These are phyloP conservation scores for Fonsecaea multimorphosa DNA, from an alignment of 2,329 filamentous ascomycete genomes.

Conservation along the genomic window DNA sequence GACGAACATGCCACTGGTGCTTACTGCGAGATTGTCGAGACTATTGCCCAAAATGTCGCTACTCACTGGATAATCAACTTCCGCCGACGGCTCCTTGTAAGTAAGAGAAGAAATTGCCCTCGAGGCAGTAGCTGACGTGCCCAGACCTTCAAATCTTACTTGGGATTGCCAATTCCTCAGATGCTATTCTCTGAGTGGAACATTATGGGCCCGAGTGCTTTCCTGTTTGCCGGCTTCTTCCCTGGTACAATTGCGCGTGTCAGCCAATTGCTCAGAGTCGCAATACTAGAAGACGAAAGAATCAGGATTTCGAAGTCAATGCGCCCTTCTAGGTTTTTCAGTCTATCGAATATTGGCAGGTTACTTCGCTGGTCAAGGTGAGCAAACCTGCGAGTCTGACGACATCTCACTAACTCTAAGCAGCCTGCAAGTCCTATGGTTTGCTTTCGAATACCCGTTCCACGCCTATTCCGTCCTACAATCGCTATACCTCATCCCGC, in stretches of 20 bases:
- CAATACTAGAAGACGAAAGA: slow-evolving; percentile 16
- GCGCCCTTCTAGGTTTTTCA: slow-evolving; percentile 39
- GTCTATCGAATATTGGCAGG: slow-evolving; percentile 43
- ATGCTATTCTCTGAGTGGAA: slow-evolving; percentile 48
- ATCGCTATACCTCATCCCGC: slow-evolving; percentile 49
- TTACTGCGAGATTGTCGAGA: slow-evolving; percentile 15
- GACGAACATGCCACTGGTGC: slow-evolving; percentile 32
- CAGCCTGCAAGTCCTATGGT: slow-evolving; percentile 46
- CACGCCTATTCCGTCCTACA: slow-evolving; percentile 54
- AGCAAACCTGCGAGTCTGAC: slow-evolving; percentile 4
- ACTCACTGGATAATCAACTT: slow-evolving; percentile 26
- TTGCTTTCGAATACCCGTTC: slow-evolving; percentile 49
- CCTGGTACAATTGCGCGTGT: slow-evolving; percentile 17
- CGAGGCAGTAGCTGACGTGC: slow-evolving; percentile 5
- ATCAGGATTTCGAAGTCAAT: slow-evolving; percentile 1
- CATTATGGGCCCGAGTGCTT: slow-evolving; percentile 44
- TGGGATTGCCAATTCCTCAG: slow-evolving; percentile 43
- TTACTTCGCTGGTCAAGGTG: slow-evolving; percentile 32
- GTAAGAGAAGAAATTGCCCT: slow-evolving; percentile 36
- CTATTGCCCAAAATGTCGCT: slow-evolving; percentile 20
- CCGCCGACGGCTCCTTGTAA: slow-evolving; percentile 39
- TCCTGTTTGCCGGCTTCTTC: slow-evolving; percentile 52
- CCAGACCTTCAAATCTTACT: slow-evolving; percentile 33
- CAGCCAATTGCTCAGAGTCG: slow-evolving; percentile 26
- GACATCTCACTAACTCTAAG: slow-evolving; percentile 34